phyloP scores from a whole-genome alignment of 306 rosid genomes.

The Fragaria nilgerrensis region DNA sequence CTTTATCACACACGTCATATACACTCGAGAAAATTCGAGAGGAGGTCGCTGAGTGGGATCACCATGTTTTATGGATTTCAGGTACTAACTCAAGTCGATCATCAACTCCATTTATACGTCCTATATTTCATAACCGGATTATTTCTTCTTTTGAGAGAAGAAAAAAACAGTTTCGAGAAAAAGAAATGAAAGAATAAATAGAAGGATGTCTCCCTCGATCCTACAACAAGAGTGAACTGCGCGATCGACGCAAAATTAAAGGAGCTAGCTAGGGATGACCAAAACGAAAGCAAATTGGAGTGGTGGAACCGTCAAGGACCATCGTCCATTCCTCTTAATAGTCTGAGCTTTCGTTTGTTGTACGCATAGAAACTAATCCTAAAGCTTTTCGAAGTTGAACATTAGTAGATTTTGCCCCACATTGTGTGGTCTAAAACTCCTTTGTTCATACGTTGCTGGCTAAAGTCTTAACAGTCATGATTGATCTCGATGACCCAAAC shows the following conservation, averaged over 20 bases:
- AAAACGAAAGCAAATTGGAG: not conserved
- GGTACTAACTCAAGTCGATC: not conserved
- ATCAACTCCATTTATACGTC: not conserved
- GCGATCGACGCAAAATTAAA: not conserved
- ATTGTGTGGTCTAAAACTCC: not conserved
- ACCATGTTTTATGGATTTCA: not conserved
- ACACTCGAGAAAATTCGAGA: not conserved
- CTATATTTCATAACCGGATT: not conserved
- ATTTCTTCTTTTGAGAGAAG: not conserved
- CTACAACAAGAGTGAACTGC: not conserved
- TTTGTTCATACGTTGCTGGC: not conserved
- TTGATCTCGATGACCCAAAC: not conserved
- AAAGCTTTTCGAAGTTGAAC: not conserved
- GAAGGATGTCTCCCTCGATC: not conserved
- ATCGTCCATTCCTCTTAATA: not conserved
- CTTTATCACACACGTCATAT: not conserved
- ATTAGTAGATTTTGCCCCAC: not conserved
- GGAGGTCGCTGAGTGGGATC: not conserved
- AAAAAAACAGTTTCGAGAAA: not conserved
- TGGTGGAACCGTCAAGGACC: slow-evolving; percentile 10
- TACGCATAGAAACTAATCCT: not conserved
- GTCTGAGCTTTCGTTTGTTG: not conserved
- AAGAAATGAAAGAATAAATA: not conserved
- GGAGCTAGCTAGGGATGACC: not conserved
- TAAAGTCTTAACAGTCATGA: slow-evolving; percentile 5